Conservation (phyloP, 2,329 filamentous ascomycete species). For the Xylariaceae sp. region DNA sequence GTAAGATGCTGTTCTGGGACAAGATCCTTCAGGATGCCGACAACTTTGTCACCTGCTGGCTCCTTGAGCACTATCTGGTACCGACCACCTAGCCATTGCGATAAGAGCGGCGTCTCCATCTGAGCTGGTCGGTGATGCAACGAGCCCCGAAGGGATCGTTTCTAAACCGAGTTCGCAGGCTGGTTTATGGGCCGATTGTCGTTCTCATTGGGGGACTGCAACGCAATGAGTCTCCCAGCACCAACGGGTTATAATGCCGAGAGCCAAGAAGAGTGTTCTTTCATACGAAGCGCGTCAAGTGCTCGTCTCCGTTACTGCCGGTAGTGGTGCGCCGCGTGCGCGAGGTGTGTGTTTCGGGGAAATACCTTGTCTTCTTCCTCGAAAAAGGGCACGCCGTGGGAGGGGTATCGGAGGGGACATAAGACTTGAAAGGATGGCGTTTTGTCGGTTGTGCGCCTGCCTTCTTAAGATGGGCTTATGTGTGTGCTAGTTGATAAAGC, state of each 20-base stretch:
- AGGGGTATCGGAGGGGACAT: background rate
- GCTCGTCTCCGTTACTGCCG: background rate
- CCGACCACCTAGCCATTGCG: conserved; percentile 27
- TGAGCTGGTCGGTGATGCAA: background rate
- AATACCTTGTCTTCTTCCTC: background rate
- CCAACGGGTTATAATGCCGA: background rate
- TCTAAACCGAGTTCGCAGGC: background rate
- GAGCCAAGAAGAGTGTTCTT: background rate
- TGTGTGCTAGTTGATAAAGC: background rate
- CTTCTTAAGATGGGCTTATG: background rate
- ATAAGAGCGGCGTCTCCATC: conserved; percentile 23
- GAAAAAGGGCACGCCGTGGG: background rate
- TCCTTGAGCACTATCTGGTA: conserved; percentile 26
- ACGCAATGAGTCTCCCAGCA: background rate
- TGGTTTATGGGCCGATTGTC: background rate
- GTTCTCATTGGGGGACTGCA: background rate
- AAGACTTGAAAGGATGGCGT: background rate
- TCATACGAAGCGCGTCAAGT: background rate
- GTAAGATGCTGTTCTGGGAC: conserved; percentile 27
- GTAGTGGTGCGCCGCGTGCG: background rate
- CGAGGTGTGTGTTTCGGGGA: background rate
- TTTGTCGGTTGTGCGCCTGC: background rate
- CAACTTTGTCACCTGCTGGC: conserved; percentile 24
- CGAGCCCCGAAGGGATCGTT: background rate
- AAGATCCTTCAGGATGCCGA: conserved; percentile 22